Conservation (phyloP, 176 grass and related monocot species). For the Aegilops sharonensis region DNA sequence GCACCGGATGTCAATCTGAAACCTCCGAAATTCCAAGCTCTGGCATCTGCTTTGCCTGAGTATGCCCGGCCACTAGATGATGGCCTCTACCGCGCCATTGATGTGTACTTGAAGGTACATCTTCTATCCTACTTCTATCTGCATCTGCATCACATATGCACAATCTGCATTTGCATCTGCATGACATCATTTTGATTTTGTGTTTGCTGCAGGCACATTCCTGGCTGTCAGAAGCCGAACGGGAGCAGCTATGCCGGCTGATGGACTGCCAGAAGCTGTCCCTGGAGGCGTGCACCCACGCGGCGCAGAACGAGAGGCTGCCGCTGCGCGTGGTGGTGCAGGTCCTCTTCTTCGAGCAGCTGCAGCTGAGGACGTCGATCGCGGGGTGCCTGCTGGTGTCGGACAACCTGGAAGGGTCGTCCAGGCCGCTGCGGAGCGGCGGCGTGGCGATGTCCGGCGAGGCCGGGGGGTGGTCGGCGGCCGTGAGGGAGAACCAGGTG, state of each 20-base stretch:
- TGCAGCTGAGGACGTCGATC: slow-evolving; percentile 82
- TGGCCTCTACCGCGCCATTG: slow-evolving; percentile 85
- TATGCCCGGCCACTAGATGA: slow-evolving; percentile 85
- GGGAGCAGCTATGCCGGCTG: slow-evolving; percentile 75
- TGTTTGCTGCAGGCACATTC: slow-evolving; percentile 61
- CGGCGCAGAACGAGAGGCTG: slow-evolving; percentile 85
- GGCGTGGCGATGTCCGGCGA: slow-evolving; percentile 60
- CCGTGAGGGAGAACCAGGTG: slow-evolving; percentile 81
- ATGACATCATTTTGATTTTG: neutral
- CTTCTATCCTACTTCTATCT: neutral
- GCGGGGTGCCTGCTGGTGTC: slow-evolving; percentile 85
- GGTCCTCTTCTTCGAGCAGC: slow-evolving; percentile 94
- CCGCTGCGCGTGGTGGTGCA: slow-evolving; percentile 74
- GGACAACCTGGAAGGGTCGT: slow-evolving; percentile 74
- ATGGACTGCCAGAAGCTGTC: slow-evolving; percentile 96
- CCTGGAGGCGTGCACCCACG: slow-evolving; percentile 86
- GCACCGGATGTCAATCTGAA: slow-evolving; percentile 90
- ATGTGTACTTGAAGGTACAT: slow-evolving; percentile 86
- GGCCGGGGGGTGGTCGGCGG: slow-evolving; percentile 55
- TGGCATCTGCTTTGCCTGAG: slow-evolving; percentile 74
- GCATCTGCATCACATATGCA: neutral
- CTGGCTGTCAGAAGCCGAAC: slow-evolving; percentile 69
- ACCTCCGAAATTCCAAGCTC: slow-evolving; percentile 61
- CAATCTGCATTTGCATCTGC: neutral
- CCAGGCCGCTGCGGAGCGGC: slow-evolving; percentile 50